Evolutionary conservation across 306 rosid species (phyloP).

Genomic region (Hippophae gyantsensis): DNA sequence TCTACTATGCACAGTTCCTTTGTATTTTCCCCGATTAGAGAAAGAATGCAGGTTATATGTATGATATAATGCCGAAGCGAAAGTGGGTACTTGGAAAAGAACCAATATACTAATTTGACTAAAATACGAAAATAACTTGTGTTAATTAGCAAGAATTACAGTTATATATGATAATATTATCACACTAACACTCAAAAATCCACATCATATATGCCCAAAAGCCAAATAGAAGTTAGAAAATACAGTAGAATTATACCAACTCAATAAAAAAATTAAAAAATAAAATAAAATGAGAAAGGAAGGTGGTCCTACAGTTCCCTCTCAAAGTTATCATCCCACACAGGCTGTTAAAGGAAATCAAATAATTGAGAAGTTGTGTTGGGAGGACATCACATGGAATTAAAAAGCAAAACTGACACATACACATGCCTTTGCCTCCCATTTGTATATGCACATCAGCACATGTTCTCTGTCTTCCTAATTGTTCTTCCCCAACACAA

Average conservation of each 20-base stretch:
- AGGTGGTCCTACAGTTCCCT: constrained; percentile 42
- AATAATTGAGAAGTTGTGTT: constrained; percentile 49
- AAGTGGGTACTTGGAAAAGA: constrained; percentile 36
- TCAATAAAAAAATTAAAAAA: constrained; percentile 23
- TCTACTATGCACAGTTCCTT: no score
- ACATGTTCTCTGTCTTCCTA: constrained; percentile 45
- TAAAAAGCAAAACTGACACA: constrained; percentile 46
- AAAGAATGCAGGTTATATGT: no score
- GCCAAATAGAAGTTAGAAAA: constrained; percentile 15
- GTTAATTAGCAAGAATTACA: neutral
- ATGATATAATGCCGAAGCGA: neutral
- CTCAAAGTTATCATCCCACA: constrained; percentile 36
- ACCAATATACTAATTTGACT: neutral
- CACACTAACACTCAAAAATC: constrained; percentile 28
- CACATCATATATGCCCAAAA: constrained; percentile 37
- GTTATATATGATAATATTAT: neutral
- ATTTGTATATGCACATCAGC: constrained; percentile 47
- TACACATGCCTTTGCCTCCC: constrained; percentile 81
- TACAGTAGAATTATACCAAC: constrained; percentile 4
- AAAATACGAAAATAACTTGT: neutral
- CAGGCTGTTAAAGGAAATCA: constrained; percentile 56
- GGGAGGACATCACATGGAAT: constrained; percentile 58
- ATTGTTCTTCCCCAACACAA: constrained; percentile 15
- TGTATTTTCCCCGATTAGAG: no score
- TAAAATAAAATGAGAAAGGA: constrained; percentile 22